Base-by-base conservation (phyloP, 2,329 filamentous ascomycete species). In the Anthostomella pinea region DNA sequence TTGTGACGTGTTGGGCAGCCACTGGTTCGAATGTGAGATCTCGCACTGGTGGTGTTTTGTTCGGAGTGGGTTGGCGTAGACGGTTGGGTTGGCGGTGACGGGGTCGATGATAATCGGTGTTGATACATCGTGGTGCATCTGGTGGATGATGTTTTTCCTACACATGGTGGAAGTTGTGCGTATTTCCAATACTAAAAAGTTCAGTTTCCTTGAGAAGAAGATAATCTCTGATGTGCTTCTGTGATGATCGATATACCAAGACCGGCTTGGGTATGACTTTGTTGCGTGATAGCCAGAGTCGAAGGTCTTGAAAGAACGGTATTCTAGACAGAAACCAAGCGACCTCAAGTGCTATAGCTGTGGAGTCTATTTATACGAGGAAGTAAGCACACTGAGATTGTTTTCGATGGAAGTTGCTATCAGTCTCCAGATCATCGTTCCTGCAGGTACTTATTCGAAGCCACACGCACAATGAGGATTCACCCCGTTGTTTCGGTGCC, bases 111-210 rank as follows among this genome's bases (percentile, higher is more conserved):
- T 41, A 42, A 58, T 54, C 0, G 49, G 46, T 0, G 11, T 17
- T 1, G 51, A 46, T 20, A 55, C 50, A 19, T 58, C 53, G 38
- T 58, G 53, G 38, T 58, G 50, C 53, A 57, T 59, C 6, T 38
- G n/a, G 20, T 59, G 53, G 2, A 28, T 45, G 7, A 51, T 31
- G 1, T 39, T 45, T 1, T 25, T 40, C 2, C 39, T 32, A 20
- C 56, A 59, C 56, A 59, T 58, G 6, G 35, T 47, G 4, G 11
- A 5, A 10, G 3, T n/a, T 27, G 13, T 18, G 13, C 11, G 9
- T 25, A 11, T 17, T 16, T 18, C 13, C 18, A n/a, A n/a, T n/a
- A n/a, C n/a, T n/a, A n/a, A n/a, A n/a, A n/a, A 31, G 19, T 5
- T 11, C 11, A 26, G n/a, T 22, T 10, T 19, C 22, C 16, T 31